Conservation (phyloP, 805 yeast species). For the Candida vartiovaarae region DNA sequence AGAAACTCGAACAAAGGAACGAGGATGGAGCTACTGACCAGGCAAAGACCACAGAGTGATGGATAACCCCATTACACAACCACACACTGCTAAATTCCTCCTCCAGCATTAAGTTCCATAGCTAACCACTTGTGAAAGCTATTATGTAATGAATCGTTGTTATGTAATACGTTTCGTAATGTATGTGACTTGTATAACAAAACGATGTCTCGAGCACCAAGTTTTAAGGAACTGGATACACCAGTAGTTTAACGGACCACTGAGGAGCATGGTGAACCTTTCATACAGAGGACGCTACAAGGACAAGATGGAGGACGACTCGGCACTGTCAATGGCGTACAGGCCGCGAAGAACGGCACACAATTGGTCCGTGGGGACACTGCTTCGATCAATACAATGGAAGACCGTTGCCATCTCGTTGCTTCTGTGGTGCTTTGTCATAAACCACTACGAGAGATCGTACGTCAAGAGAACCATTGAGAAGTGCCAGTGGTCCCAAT, state of each 20-base stretch:
- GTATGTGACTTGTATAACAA: no score
- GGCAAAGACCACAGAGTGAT: neutral
- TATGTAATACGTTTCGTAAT: no score
- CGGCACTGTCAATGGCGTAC: constrained; percentile 5
- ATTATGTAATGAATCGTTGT: no score
- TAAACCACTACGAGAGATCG: constrained; percentile 49
- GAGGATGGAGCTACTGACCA: neutral
- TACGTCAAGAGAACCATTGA: constrained; percentile 38
- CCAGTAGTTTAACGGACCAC: no score
- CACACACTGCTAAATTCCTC: no score
- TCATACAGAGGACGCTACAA: constrained; percentile 14
- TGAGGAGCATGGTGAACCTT: constrained; percentile 4
- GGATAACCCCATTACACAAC: neutral
- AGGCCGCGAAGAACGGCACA: constrained; percentile 7
- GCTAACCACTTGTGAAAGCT: no score
- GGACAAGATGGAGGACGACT: neutral
- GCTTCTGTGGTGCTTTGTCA: constrained; percentile 35
- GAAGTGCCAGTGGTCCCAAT: constrained; percentile 53
- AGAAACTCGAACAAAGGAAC: neutral
- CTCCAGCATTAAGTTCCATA: no score
- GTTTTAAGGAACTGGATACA: no score
- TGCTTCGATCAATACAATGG: constrained; percentile 7
- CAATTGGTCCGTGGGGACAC: constrained; percentile 1
- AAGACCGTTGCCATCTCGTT: constrained; percentile 9
- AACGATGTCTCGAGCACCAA: no score